Conservation (phyloP, 2,329 filamentous ascomycete genomes). For the Colletotrichum euphorbiae region DNA sequence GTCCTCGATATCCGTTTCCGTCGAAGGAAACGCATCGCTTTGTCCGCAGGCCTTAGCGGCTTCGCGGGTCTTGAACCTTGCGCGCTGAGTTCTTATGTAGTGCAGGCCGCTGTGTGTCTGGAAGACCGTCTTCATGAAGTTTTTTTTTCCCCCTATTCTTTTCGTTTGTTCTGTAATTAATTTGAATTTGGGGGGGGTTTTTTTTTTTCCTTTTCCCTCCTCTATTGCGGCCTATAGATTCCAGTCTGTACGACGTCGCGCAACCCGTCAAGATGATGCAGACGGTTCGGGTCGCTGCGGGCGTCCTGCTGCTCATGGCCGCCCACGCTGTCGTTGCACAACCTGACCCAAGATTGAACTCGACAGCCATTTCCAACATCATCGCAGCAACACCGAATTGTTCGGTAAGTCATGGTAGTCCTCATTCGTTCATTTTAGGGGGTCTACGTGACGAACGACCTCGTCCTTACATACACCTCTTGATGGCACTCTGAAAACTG, state of each 20-base stretch:
- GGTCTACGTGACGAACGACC: no score
- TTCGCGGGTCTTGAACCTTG: neutral
- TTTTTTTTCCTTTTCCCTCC: neutral
- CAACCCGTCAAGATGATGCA: neutral
- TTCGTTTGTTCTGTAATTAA: neutral
- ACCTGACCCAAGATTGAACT: neutral
- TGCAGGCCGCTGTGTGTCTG: neutral
- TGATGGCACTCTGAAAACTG: no score
- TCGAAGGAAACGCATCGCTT: neutral
- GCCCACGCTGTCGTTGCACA: neutral
- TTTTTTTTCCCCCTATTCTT: neutral
- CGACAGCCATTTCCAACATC: neutral
- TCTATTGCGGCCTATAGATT: neutral
- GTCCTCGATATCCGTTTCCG: conserved; percentile 9
- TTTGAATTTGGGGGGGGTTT: neutral
- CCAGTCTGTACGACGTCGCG: neutral
- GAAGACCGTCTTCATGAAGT: rapidly evolving
- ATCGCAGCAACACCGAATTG: conserved; percentile 25
- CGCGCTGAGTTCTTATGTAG: conserved; percentile 3
- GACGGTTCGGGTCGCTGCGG: conserved; percentile 1
- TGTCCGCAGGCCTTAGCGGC: conserved; percentile 9
- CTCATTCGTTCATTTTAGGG: no score
- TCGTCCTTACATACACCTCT: no score
- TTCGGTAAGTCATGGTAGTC: conserved; percentile 11
- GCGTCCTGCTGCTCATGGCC: conserved; percentile 5